These are phyloP conservation scores for Pestalotiopsis sp. DNA, from an alignment of 2,329 filamentous ascomycete species.

Conservation along the genomic window DNA sequence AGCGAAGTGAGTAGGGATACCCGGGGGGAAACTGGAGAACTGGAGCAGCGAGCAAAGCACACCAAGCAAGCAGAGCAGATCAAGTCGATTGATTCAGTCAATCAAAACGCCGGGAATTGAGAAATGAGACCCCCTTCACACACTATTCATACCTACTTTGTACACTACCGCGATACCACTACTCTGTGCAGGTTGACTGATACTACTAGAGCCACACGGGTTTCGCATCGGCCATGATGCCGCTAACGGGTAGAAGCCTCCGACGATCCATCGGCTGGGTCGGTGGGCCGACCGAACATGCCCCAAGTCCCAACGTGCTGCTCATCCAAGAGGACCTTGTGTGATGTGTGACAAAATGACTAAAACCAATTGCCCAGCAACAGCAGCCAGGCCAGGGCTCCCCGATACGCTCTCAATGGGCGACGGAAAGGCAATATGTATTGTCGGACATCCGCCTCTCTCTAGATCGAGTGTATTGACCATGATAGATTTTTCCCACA, in stretches of 20 bases:
- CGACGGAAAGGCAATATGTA: background rate
- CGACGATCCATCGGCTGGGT: background rate
- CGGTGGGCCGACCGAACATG: background rate
- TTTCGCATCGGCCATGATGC: constrained; percentile 1
- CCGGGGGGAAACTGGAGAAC: too few species aligned
- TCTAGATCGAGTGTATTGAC: background rate
- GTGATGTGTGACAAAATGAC: constrained; percentile 2
- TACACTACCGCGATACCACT: background rate
- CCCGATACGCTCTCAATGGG: background rate
- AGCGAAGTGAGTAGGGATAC: too few species aligned
- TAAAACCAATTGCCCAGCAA: background rate
- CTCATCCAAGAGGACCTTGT: too few species aligned
- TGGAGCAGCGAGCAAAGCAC: too few species aligned
- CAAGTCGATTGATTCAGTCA: too few species aligned
- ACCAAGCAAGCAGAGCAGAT: too few species aligned
- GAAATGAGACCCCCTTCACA: too few species aligned
- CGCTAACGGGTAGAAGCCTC: constrained; percentile 8
- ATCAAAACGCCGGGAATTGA: too few species aligned
- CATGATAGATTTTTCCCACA: background rate
- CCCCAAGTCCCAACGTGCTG: background rate
- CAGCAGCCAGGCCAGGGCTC: background rate
- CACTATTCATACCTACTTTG: background rate
- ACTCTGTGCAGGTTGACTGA: background rate
- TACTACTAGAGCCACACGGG: background rate
- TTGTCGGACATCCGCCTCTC: constrained; percentile 10